A percentile compares a stretch with the other conserved stretches of the same genome.
Conservation (phyloP, 495 filamentous ascomycete genomes). For the Saxophila tyrrhenica region DNA sequence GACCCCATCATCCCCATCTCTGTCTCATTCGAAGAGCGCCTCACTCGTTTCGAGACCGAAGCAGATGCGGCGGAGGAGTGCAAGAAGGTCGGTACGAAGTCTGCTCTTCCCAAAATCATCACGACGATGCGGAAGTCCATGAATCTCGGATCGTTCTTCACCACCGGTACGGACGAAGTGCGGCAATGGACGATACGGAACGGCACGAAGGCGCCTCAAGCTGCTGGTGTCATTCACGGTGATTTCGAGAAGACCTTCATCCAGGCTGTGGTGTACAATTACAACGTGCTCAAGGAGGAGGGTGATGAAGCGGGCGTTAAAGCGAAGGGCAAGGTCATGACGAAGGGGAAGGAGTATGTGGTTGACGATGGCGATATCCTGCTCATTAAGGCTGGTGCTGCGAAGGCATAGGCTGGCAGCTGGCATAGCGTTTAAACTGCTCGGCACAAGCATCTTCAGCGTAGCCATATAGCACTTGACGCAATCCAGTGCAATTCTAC, state of each 20-base stretch:
- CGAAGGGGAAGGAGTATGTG: constrained; percentile 97
- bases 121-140: constrained; percentile 88
- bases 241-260: constrained; percentile 99
- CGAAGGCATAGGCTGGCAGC: constrained; percentile 56
- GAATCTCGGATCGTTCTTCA: constrained; percentile 92
- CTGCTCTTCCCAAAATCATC: constrained; percentile 83
- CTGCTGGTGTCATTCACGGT: constrained; percentile 94
- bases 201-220: constrained; percentile 91
- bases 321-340: constrained; percentile 91
- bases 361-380: constrained; percentile 67
- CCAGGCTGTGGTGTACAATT: constrained; percentile 89
- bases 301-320: constrained; percentile 83
- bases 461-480: too few species aligned
- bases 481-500: too few species aligned
- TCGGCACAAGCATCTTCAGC: too few species aligned
- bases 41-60: constrained; percentile 66
- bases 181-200: constrained; percentile 97
- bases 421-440: too few species aligned
- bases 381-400: constrained; percentile 91
- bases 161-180: constrained; percentile 90
- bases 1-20: constrained; percentile 91
- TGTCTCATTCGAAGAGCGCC: constrained; percentile 80
- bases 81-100: constrained; percentile 78
- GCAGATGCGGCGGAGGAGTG: constrained; percentile 75
- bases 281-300: constrained; percentile 60